Evolutionary conservation across 192 early-diverging fungal species (phyloP).

Genomic region (Haplosporangium gracile): DNA sequence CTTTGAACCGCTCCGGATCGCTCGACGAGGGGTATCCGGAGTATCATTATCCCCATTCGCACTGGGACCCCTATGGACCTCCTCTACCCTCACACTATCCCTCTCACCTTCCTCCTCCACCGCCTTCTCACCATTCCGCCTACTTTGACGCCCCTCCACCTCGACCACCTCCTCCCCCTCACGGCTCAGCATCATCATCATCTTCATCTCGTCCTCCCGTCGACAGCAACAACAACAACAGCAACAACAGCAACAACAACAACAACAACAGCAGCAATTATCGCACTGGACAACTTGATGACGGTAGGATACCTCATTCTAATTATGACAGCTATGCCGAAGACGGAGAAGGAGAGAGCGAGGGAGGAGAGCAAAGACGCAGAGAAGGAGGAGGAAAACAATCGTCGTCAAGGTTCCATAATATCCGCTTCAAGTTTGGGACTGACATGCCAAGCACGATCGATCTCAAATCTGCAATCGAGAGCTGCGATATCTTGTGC

Average conservation of each 20-base stretch:
- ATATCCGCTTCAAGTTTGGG: constrained; percentile 38
- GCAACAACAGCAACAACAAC: neutral
- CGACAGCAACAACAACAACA: neutral
- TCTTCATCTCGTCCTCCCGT: neutral
- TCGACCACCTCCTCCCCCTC: neutral
- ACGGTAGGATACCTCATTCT: neutral
- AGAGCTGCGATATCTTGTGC: constrained; percentile 42
- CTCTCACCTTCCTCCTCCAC: neutral
- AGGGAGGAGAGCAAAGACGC: neutral
- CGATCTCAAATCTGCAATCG: constrained; percentile 40
- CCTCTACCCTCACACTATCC: neutral
- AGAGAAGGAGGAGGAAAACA: constrained; percentile 1
- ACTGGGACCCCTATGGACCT: neutral
- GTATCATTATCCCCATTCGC: neutral
- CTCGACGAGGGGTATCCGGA: neutral
- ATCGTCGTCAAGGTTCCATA: neutral
- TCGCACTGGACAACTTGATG: neutral
- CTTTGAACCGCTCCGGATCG: neutral
- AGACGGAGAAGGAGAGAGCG: neutral
- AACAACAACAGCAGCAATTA: too few relatives aligned
- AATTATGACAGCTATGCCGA: constrained; percentile 26
- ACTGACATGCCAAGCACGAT: constrained; percentile 45
- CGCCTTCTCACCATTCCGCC: neutral
- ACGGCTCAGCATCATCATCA: neutral
- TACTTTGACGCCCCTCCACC: neutral